phyloP scores from a whole-genome alignment of 139 green algal genomes.

The Picochlorum sp. region DNA sequence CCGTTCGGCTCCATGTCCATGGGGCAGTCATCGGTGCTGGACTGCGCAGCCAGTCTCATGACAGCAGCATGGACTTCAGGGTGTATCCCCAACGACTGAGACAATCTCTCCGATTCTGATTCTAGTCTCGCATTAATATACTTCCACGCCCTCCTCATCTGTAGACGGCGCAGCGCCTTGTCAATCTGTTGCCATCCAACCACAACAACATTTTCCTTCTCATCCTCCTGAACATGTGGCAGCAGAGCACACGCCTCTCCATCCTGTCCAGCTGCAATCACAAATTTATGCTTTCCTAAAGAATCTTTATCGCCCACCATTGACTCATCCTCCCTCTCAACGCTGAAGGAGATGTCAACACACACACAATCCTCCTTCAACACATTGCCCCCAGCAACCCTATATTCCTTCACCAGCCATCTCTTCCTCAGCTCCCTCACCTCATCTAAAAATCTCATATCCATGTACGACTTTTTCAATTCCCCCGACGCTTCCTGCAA shows the following conservation, averaged over 20 bases:
- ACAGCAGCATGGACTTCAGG: too few species aligned
- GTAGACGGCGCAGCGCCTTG: neutral
- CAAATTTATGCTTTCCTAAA: neutral
- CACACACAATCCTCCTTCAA: neutral
- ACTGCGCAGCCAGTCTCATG: too few species aligned
- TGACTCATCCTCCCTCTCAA: neutral
- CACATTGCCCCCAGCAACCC: neutral
- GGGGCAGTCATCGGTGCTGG: too few species aligned
- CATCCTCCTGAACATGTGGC: neutral
- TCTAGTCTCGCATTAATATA: slow-evolving; percentile 1
- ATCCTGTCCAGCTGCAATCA: neutral
- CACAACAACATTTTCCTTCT: neutral
- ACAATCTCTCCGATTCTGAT: neutral
- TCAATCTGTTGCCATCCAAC: neutral
- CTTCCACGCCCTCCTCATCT: neutral
- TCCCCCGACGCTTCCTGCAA: too few species aligned
- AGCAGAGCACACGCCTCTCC: neutral
- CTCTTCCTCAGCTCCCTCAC: neutral
- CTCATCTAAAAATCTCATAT: neutral
- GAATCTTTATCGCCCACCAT: neutral
- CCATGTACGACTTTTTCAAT: too few species aligned
- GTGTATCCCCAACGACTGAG: too few species aligned
- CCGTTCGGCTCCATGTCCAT: too few species aligned
- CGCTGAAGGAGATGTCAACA: slow-evolving; percentile 4
- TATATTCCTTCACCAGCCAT: neutral